phyloP scores from a whole-genome alignment of 1,284 basidiomycete species.

The Pulveroboletus sp. region DNA sequence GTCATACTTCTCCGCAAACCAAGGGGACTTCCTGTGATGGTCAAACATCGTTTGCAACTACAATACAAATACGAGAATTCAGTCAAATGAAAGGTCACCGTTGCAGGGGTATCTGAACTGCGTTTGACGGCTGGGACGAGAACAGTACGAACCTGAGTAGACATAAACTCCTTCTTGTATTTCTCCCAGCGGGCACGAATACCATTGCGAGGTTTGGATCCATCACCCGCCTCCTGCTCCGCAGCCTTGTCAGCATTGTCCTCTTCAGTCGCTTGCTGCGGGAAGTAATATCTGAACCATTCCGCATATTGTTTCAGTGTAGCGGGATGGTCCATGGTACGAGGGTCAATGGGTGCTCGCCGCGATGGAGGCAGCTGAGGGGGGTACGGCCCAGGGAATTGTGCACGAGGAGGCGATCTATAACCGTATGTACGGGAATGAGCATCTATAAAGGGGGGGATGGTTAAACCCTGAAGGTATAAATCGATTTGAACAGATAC shows the following conservation, averaged over 20 bases:
- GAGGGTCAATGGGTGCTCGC: conserved; percentile 75
- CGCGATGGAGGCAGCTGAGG: conserved; percentile 43
- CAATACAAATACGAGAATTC: conserved; percentile 42
- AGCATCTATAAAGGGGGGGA: conserved; percentile 47
- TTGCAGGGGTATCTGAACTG: conserved; percentile 17
- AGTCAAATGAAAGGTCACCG: conserved; percentile 32
- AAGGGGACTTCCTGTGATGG: conserved; percentile 86
- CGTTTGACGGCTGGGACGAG: conserved; percentile 15
- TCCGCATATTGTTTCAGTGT: conserved; percentile 85
- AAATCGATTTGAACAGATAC: conserved; percentile 41
- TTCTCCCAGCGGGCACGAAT: conserved; percentile 84
- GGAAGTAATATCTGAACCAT: conserved; percentile 84
- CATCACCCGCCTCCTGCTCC: conserved; percentile 77
- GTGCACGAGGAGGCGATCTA: conserved; percentile 59
- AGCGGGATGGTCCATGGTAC: conserved; percentile 79
- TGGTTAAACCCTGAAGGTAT: conserved; percentile 12
- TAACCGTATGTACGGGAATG: conserved; percentile 66
- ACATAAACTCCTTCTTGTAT: conserved; percentile 86
- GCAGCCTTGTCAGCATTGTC: conserved; percentile 79
- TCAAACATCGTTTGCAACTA: conserved; percentile 92
- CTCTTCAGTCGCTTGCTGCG: conserved; percentile 75
- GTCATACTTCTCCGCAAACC: conserved; percentile 95
- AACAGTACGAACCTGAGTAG: conserved; percentile 70
- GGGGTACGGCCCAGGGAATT: conserved; percentile 46
- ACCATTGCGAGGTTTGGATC: conserved; percentile 76